Base-by-base conservation (phyloP, 371 early-diverging fungal species). In the Mortierella polycephala region DNA sequence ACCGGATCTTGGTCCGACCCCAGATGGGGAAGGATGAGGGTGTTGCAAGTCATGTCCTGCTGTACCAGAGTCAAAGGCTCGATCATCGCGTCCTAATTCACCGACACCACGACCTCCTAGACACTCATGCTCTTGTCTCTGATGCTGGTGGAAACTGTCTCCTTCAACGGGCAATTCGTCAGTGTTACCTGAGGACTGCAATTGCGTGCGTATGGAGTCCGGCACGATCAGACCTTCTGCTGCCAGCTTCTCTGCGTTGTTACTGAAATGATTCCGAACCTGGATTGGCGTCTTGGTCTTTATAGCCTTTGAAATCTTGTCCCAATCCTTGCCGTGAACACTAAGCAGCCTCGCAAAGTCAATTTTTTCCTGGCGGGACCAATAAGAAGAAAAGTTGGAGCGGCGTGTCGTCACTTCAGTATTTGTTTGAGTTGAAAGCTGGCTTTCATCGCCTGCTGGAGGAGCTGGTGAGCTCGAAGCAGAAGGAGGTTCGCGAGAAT, bases 231-330 rank as follows among this genome's bases (percentile, higher is more conserved):
- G 65, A 5, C 82, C 80, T 30, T 87, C 91, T 46, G 91, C 64
- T 0, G 83, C 84, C 53, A 92, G 81, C 55, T 90, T 91, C 54
- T 92, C 93, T 16, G 88, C 87, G 68, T 93, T 90, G 61, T 90
- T 91, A 10, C 84, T 81, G 67, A 90, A 96, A 66, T 92, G 92
- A 66, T 94, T 95, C 16, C 95, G 92, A 13, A 91, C 93, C 81
- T 96, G 97, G 18, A 90, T 90, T 7, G 86, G 87, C 0, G 95
- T 94, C 75, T 96, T 96, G 3, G 91, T 82, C 42, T 90, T 90
- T 72, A 96, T 85, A 1, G 84, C 85, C 59, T 82, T 86, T 0
- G 96, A 89, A 30, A 96, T 84, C 42, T 83, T 83, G 7, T 91
- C 93, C 94, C 95, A 96, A 74, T 95, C 88, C 60, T 86, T 82